These are phyloP conservation scores for Globisporangium irregulare DNA, from an alignment of 352 stramenopile genomes.

Conservation along the genomic window DNA sequence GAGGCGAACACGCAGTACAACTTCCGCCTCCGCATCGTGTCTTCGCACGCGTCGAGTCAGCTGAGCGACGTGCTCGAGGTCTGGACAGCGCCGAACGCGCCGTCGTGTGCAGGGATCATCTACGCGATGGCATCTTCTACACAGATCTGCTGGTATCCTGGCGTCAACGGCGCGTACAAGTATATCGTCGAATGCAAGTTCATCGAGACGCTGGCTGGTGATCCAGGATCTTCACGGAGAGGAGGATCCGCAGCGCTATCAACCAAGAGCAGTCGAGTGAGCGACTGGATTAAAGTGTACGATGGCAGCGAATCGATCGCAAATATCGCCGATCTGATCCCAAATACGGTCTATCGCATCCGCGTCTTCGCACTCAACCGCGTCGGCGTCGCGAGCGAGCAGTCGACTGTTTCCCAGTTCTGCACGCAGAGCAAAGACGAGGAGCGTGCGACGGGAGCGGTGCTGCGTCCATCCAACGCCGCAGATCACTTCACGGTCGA, in stretches of 20 bases:
- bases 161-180: slow-evolving; percentile 51
- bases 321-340: slow-evolving; percentile 56
- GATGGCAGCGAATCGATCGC: slow-evolving; percentile 74
- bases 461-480: slow-evolving; percentile 37
- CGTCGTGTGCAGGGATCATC: slow-evolving; percentile 56
- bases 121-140: slow-evolving; percentile 45
- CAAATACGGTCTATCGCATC: slow-evolving; percentile 84
- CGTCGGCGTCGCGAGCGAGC: slow-evolving; percentile 48
- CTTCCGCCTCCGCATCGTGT: slow-evolving; percentile 81
- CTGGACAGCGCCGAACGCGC: slow-evolving; percentile 51
- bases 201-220: slow-evolving; percentile 49
- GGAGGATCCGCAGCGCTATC: background rate
- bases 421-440: slow-evolving; percentile 70
- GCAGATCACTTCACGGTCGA: slow-evolving; percentile 74
- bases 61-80: slow-evolving; percentile 78
- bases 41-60: slow-evolving; percentile 66
- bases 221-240: slow-evolving; percentile 3
- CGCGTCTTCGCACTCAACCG: slow-evolving; percentile 82
- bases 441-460: slow-evolving; percentile 31
- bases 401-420: slow-evolving; percentile 79
- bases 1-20: slow-evolving; percentile 83
- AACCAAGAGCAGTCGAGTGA: background rate
- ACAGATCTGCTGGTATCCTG: slow-evolving; percentile 83
- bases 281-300: slow-evolving; percentile 73
- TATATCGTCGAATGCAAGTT: slow-evolving; percentile 81